Percentiles rank a stretch among this genome's conserved stretches.
These are phyloP conservation scores for Boletus mariae DNA, from an alignment of 1,284 basidiomycete genomes.

Conservation along the genomic window DNA sequence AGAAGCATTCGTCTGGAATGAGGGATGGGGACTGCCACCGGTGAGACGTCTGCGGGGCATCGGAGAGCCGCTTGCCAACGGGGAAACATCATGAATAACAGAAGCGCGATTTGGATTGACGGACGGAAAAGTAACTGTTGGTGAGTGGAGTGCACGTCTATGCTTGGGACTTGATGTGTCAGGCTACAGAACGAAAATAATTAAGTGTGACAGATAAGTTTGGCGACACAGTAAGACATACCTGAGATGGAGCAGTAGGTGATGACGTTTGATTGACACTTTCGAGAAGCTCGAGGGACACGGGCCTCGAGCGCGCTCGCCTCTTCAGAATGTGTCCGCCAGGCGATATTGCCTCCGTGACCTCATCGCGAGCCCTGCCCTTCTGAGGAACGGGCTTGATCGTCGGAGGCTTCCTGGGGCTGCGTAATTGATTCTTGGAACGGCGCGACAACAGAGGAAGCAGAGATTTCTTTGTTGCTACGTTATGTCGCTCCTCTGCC, in stretches of 20 bases:
- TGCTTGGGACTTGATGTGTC: conserved; percentile 16
- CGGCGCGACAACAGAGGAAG: conserved; percentile 23
- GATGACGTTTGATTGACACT: conserved; percentile 41
- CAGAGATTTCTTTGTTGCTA: conserved; percentile 25
- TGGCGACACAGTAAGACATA: conserved; percentile 25
- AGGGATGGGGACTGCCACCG: conserved; percentile 29
- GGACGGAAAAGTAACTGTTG: conserved; percentile 34
- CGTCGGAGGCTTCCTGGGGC: conserved; percentile 26
- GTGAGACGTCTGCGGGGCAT: conserved; percentile 44
- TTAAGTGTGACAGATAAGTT: conserved; percentile 3
- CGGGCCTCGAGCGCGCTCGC: conserved; percentile 62
- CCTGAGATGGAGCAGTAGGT: conserved; percentile 39
- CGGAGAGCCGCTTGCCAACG: conserved; percentile 42
- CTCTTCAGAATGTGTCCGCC: conserved; percentile 70
- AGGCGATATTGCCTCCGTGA: conserved; percentile 66
- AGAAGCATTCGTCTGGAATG: conserved; percentile 13
- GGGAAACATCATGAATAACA: conserved; percentile 11
- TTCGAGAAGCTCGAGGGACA: conserved; percentile 61
- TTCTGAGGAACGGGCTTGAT: conserved; percentile 36
- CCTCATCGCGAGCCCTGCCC: conserved; percentile 44
- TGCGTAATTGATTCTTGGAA: conserved; percentile 26
- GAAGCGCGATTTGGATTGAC: conserved; percentile 25
- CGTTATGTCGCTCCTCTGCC: conserved; percentile 39
- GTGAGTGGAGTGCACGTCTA: conserved; percentile 14
- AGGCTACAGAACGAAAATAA: conserved; percentile 13